Evolutionary conservation across 441 rosid species (phyloP), one percentile per base, ranked within the genome.

Genomic region (Kokia cookei): DNA sequence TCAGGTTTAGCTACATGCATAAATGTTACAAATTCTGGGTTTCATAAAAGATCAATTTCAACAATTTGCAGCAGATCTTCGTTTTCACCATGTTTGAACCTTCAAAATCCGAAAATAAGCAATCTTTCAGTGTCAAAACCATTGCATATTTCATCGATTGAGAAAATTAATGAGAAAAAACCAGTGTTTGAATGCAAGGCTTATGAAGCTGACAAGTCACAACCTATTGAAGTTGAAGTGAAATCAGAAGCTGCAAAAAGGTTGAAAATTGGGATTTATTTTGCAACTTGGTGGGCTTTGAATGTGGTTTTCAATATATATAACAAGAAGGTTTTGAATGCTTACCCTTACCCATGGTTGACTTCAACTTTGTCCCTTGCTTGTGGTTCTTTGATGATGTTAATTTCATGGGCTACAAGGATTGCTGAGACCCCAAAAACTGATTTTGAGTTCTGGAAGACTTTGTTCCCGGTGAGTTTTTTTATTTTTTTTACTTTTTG

Each of bases 271-370:
- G 94, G 98, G 69, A 77, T 87, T 77, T 93, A 91, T 77, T 94
- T 94, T 68, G 99, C 97, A 2, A 88, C 91, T 3, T 93, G 98
- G 98, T 94, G 98, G 99, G 96, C 97, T 70, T 78, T 93, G 87
- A 94, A 94, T 77, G 98, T 94, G 42, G 94, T 93, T 37, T 94
- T 94, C 83, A 93, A 93, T 71, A 91, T 93, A 12, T 95, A 91
- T 79, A 95, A 93, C 87, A 95, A 95, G 91, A 95, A 93, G 90
- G 98, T 95, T 9, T 77, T 95, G 88, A 95, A 95, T 84, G 97
- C 94, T 32, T 95, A 79, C 66, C 97, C 98, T 13, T 93, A 84
- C 54, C 98, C 97, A 2, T 93, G 98, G 99, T 82, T 93, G 70
- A 95, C 99, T 17, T 95, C 98, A 0, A 93, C 98, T 29, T 86